A percentile compares a stretch with the other conserved stretches of the same genome.
Conservation (phyloP, 768 basidiomycete species). For the Filobasidium floriforme region DNA sequence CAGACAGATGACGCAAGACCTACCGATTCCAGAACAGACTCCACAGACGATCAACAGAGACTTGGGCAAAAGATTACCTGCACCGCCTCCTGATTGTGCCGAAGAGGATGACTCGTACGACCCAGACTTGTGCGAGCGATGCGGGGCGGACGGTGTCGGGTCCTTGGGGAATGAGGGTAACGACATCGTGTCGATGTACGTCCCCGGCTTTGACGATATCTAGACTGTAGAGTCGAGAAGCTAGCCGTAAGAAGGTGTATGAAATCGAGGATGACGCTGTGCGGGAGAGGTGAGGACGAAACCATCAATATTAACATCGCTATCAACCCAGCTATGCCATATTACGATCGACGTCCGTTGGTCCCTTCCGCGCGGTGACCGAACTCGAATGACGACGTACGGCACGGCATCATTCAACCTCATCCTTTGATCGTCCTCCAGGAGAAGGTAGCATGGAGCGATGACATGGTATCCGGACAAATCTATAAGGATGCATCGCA, state of each 20-base stretch:
- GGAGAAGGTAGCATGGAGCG: background rate
- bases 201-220: background rate
- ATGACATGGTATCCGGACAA: background rate
- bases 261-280: background rate
- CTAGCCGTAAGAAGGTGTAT: background rate
- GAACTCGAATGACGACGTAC: background rate
- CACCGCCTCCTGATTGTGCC: constrained; percentile 21
- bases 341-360: background rate
- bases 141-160: background rate
- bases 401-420: background rate
- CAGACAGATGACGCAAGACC: constrained; percentile 11
- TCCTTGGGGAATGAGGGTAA: constrained; percentile 7
- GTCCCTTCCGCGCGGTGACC: background rate
- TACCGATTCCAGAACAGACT: constrained; percentile 40
- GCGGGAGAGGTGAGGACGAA: too few species aligned
- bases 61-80: constrained; percentile 38
- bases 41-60: constrained; percentile 42
- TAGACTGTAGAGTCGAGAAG: background rate
- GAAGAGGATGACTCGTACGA: constrained; percentile 5
- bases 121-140: background rate
- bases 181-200: constrained; percentile 2
- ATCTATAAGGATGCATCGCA: background rate
- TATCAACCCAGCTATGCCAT: too few species aligned
- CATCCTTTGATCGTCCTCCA: background rate
- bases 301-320: too few species aligned